Evolutionary conservation across 164 flowering plant genomes (phyloP).

Genomic region (Warburgia ugandensis): DNA sequence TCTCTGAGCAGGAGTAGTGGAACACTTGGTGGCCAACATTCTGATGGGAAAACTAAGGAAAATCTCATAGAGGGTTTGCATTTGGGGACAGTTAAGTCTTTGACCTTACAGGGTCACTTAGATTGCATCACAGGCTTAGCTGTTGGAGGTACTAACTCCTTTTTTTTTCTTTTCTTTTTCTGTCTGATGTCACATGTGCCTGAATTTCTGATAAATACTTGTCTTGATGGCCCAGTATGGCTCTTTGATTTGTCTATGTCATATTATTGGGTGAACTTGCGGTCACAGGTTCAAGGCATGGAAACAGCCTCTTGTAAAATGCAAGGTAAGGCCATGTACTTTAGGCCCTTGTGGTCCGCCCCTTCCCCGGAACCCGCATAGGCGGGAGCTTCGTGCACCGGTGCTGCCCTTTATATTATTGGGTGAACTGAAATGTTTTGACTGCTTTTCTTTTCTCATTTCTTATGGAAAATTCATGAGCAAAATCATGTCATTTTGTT

Average conservation of each 20-base stretch:
- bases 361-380: too few species aligned
- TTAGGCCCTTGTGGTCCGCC: too few species aligned
- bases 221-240: neutral
- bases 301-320: too few species aligned
- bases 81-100: slow-evolving; percentile 30
- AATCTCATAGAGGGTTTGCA: slow-evolving; percentile 34
- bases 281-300: too few species aligned
- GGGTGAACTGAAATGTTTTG: too few species aligned
- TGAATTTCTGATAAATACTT: neutral
- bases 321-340: too few species aligned
- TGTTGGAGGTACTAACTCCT: slow-evolving; percentile 57
- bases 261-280: too few species aligned
- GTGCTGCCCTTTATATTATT: too few species aligned
- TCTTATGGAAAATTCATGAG: too few species aligned
- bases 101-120: slow-evolving; percentile 60
- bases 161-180: neutral
- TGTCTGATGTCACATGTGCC: neutral
- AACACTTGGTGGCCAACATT: slow-evolving; percentile 18
- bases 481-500: too few species aligned
- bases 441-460: too few species aligned
- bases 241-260: neutral
- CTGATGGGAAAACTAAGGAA: slow-evolving; percentile 19
- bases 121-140: slow-evolving; percentile 77
- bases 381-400: too few species aligned
- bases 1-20: slow-evolving; percentile 3